Evolutionary conservation across 306 rosid species (phyloP).

Genomic region (Prosopis cineraria): DNA sequence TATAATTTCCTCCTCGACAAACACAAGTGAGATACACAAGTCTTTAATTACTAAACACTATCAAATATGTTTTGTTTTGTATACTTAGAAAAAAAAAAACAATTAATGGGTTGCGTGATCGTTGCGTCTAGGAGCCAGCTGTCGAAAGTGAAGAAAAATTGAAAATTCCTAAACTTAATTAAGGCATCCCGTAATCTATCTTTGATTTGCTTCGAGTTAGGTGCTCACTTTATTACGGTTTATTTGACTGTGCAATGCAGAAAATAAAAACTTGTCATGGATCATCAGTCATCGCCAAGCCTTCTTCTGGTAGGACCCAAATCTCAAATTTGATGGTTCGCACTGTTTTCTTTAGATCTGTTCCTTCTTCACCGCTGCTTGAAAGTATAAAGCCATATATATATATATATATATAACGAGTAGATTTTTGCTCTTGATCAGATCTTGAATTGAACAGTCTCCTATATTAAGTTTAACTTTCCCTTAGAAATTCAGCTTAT

Average conservation of each 20-base stretch:
- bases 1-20: background rate
- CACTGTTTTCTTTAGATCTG: background rate
- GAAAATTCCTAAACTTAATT: slow-evolving; percentile 25
- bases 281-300: background rate
- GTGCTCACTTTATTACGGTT: background rate
- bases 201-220: slow-evolving; percentile 18
- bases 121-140: slow-evolving; percentile 34
- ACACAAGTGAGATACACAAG: background rate
- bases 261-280: background rate
- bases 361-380: background rate
- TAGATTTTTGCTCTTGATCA: background rate
- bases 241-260: background rate
- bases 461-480: background rate
- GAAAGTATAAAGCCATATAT: background rate
- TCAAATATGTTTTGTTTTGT: background rate
- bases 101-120: slow-evolving; percentile 16
- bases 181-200: slow-evolving; percentile 6
- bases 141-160: slow-evolving; percentile 28
- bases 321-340: slow-evolving; percentile 16
- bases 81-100: background rate
- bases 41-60: background rate
- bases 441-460: background rate
- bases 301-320: background rate
- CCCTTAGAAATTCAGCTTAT: background rate
- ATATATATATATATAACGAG: background rate